phyloP scores from a whole-genome alignment of 805 yeast genomes.

The Ogataea naganishii region DNA sequence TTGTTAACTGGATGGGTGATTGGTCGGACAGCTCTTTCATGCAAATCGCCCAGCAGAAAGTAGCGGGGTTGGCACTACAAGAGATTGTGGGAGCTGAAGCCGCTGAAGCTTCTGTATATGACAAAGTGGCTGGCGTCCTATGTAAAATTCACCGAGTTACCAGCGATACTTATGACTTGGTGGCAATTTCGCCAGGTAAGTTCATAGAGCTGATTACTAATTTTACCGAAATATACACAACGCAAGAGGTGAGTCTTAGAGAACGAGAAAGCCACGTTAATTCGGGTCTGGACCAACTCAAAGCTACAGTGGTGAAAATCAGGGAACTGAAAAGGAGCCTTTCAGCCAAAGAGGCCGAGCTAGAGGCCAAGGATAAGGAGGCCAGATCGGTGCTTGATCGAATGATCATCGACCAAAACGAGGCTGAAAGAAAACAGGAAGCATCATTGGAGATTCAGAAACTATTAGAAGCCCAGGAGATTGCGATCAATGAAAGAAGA shows the following conservation, averaged over 20 bases:
- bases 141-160: too few species aligned
- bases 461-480: slow-evolving; percentile 61
- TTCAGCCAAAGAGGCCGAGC: slow-evolving; percentile 38
- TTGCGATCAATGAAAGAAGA: slow-evolving; percentile 45
- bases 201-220: slow-evolving; percentile 41
- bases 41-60: slow-evolving; percentile 35
- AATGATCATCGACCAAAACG: slow-evolving; percentile 81
- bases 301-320: slow-evolving; percentile 71
- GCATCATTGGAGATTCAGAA: slow-evolving; percentile 72
- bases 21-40: slow-evolving; percentile 51
- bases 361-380: slow-evolving; percentile 51
- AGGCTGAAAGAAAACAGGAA: slow-evolving; percentile 84
- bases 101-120: too few species aligned
- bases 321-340: slow-evolving; percentile 47
- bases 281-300: slow-evolving; percentile 64
- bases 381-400: slow-evolving; percentile 64
- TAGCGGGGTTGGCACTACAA: background rate
- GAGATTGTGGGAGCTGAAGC: background rate
- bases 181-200: slow-evolving; percentile 44
- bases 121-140: too few species aligned
- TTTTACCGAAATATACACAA: slow-evolving; percentile 33
- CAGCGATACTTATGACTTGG: too few species aligned
- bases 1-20: slow-evolving; percentile 79
- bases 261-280: slow-evolving; percentile 64
- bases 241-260: slow-evolving; percentile 42